phyloP scores from a whole-genome alignment of 345 rosid genomes.

The Populus nigra region DNA sequence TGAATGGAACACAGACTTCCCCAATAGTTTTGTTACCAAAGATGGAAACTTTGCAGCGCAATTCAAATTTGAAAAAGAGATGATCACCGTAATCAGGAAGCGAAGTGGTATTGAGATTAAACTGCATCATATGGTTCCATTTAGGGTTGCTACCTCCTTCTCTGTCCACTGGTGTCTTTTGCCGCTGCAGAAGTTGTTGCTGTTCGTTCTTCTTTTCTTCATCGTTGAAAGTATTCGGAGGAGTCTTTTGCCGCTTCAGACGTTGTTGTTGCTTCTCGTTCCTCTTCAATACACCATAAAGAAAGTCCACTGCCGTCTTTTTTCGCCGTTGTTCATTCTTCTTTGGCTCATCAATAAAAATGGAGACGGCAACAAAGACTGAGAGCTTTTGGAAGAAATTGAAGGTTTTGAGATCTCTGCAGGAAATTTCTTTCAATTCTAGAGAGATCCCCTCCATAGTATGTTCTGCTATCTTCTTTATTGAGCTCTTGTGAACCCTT shows the following conservation, averaged over 20 bases:
- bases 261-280: slow-evolving; percentile 4
- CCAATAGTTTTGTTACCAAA: slow-evolving; percentile 35
- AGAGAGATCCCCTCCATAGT: slow-evolving; percentile 28
- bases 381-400: slow-evolving; percentile 47
- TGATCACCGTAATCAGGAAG: background rate
- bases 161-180: slow-evolving; percentile 31
- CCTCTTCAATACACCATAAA: slow-evolving; percentile 4
- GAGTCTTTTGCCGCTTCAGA: slow-evolving; percentile 35
- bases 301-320: slow-evolving; percentile 23
- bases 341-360: slow-evolving; percentile 15
- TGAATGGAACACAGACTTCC: slow-evolving; percentile 32
- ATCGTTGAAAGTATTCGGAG: background rate
- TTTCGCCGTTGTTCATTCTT: slow-evolving; percentile 17
- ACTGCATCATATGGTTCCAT: slow-evolving; percentile 43
- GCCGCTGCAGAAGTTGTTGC: slow-evolving; percentile 23
- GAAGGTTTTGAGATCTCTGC: slow-evolving; percentile 44
- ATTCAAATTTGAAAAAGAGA: slow-evolving; percentile 34
- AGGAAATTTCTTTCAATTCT: slow-evolving; percentile 36
- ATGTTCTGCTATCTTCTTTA: background rate
- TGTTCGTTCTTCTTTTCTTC: slow-evolving; percentile 8
- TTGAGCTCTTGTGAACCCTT: background rate
- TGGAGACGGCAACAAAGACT: slow-evolving; percentile 33
- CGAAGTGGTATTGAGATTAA: slow-evolving; percentile 29
- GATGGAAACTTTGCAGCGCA: slow-evolving; percentile 20
- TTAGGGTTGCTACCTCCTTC: slow-evolving; percentile 41